A percentile compares a stretch with the other conserved stretches of the same genome.
Evolutionary conservation across 2,329 filamentous ascomycete species (phyloP).

Genomic region (Elsinoe ampelina): DNA sequence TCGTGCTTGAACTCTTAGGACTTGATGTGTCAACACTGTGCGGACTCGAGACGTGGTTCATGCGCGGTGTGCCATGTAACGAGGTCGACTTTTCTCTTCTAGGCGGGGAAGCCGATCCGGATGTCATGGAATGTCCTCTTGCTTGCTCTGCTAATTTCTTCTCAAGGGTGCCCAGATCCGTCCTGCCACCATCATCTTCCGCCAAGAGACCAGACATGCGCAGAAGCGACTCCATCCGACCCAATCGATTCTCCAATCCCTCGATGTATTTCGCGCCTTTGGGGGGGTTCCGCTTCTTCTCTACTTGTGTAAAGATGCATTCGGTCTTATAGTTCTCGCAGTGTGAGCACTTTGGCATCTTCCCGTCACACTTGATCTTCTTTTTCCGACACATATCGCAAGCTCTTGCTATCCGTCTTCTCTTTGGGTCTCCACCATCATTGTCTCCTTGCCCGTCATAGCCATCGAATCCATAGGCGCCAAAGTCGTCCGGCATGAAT

Average conservation of each 20-base stretch:
- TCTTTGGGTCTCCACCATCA: slow-evolving; percentile 59
- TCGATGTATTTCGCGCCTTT: slow-evolving; percentile 99
- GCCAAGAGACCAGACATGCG: slow-evolving; percentile 76
- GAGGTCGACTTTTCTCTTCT: slow-evolving; percentile 19
- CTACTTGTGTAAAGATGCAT: slow-evolving; percentile 93
- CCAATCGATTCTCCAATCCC: slow-evolving; percentile 84
- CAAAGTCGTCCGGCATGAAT: slow-evolving; percentile 18
- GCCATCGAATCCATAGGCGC: slow-evolving; percentile 19
- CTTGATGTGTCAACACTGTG: slow-evolving; percentile 35
- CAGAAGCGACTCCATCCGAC: slow-evolving; percentile 89
- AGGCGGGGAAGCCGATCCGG: slow-evolving; percentile 11
- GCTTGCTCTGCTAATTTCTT: slow-evolving; percentile 53
- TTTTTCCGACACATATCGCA: slow-evolving; percentile 95
- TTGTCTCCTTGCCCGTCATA: slow-evolving; percentile 21
- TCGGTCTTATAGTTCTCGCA: slow-evolving; percentile 98
- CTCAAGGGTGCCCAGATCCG: slow-evolving; percentile 80
- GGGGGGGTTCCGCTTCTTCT: slow-evolving; percentile 95
- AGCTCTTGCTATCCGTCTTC: slow-evolving; percentile 78
- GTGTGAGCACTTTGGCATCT: slow-evolving; percentile 87
- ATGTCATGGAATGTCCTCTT: slow-evolving; percentile 13
- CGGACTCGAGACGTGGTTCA: slow-evolving; percentile 41
- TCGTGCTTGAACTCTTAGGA: slow-evolving; percentile 30
- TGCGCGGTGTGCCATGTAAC: slow-evolving; percentile 38
- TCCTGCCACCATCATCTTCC: slow-evolving; percentile 76
- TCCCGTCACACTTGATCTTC: slow-evolving; percentile 97